Evolutionary conservation across 768 basidiomycete species (phyloP).

Genomic region (Lyophyllum decastes): DNA sequence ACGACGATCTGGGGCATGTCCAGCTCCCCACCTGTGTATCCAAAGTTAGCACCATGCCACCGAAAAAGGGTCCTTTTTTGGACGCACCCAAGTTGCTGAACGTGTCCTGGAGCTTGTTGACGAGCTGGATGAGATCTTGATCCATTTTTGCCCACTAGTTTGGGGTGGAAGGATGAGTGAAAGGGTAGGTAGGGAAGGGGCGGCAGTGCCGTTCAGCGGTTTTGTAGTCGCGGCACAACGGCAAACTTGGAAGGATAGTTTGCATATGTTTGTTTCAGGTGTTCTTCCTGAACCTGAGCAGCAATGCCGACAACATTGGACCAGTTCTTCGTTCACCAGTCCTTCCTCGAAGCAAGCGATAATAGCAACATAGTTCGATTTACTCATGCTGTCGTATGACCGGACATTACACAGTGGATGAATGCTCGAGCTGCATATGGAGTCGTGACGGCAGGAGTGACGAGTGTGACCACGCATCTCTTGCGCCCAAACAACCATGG

Average conservation of each 20-base stretch:
- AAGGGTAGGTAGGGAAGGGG: conserved; percentile 4
- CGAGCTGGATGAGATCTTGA: conserved; percentile 89
- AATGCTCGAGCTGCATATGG: no score
- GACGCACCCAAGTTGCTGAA: conserved; percentile 82
- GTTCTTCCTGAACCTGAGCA: no score
- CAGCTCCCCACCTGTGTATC: conserved; percentile 72
- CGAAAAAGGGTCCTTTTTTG: conserved; percentile 7
- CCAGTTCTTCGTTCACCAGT: neutral
- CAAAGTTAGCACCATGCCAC: conserved; percentile 9
- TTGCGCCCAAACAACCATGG: neutral
- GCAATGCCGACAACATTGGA: no score
- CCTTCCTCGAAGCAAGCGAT: no score
- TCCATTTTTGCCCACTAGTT: conserved; percentile 60
- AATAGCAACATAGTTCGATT: no score
- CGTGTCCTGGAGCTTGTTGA: conserved; percentile 94
- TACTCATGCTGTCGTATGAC: no score
- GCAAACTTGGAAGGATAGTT: conserved; percentile 6
- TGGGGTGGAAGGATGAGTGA: conserved; percentile 5
- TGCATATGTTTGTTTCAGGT: conserved; percentile 14
- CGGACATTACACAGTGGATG: no score
- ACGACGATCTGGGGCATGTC: conserved; percentile 93
- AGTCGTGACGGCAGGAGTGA: no score
- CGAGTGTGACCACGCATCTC: neutral
- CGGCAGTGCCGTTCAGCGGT: conserved; percentile 11
- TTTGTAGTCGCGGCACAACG: conserved; percentile 11